phyloP scores from a whole-genome alignment of 768 basidiomycete genomes.

The Tylopilus sp. region DNA sequence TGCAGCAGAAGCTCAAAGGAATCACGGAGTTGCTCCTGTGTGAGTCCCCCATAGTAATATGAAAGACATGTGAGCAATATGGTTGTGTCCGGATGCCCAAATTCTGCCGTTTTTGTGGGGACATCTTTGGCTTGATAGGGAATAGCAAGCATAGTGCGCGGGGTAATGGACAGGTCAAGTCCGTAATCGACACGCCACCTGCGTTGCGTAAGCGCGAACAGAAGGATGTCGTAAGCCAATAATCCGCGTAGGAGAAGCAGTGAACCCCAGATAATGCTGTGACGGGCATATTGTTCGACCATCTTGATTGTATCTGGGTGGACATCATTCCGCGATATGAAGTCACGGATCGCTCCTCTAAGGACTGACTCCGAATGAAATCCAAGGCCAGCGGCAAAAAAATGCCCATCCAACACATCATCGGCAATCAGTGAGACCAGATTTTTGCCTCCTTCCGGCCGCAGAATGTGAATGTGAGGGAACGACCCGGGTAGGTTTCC shows the following conservation, averaged over 20 bases:
- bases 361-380: neutral
- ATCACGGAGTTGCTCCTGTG: constrained; percentile 22
- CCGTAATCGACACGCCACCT: constrained; percentile 14
- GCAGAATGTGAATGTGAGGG: constrained; percentile 22
- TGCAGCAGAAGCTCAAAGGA: constrained; percentile 29
- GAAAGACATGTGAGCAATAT: no score
- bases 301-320: no score
- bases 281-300: no score
- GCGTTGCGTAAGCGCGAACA: constrained; percentile 30
- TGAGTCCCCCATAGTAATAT: constrained; percentile 4
- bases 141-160: constrained; percentile 34
- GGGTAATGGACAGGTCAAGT: neutral
- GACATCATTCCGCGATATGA: constrained; percentile 17
- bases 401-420: no score
- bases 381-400: no score
- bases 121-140: constrained; percentile 38
- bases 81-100: no score
- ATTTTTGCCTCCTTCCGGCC: constrained; percentile 2
- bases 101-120: constrained; percentile 33
- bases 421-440: constrained; percentile 9
- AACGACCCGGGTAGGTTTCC: constrained; percentile 10
- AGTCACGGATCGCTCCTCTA: constrained; percentile 11
- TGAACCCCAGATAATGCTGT: constrained; percentile 1
- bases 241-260: constrained; percentile 36
- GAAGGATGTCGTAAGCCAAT: constrained; percentile 28